Conservation (phyloP, 345 rosid genomes). For the Salix exigua region DNA sequence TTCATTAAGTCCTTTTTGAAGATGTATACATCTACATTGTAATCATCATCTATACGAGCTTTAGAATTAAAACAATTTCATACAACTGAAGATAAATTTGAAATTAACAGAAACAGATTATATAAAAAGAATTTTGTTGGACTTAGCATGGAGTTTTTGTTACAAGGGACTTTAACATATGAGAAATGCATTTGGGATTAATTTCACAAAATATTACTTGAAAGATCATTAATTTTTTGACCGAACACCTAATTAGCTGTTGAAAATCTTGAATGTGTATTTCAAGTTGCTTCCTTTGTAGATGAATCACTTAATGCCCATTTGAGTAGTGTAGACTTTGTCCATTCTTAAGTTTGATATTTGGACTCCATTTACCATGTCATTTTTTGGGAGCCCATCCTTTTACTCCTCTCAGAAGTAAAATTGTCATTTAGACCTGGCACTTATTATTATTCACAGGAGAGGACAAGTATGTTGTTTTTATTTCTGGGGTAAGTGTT, state of each 20-base stretch:
- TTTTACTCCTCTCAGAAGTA: background rate
- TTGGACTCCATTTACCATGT: background rate
- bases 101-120: background rate
- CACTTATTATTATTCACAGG: conserved; percentile 36
- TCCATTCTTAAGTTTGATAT: background rate
- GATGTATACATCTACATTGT: background rate
- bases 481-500: conserved; percentile 74
- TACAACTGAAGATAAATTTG: background rate
- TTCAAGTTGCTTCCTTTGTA: background rate
- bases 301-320: background rate
- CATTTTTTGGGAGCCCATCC: background rate
- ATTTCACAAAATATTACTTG: background rate
- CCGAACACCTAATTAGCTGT: background rate
- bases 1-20: background rate
- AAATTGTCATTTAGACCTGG: conserved; percentile 3
- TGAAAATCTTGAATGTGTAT: background rate
- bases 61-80: background rate
- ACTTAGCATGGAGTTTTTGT: background rate
- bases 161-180: background rate
- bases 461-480: conserved; percentile 78
- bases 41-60: background rate
- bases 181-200: background rate
- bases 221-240: background rate
- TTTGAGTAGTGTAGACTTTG: background rate
- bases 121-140: background rate